phyloP scores from a whole-genome alignment of 2,329 filamentous ascomycete species.

The Curvularia verruculosa region DNA sequence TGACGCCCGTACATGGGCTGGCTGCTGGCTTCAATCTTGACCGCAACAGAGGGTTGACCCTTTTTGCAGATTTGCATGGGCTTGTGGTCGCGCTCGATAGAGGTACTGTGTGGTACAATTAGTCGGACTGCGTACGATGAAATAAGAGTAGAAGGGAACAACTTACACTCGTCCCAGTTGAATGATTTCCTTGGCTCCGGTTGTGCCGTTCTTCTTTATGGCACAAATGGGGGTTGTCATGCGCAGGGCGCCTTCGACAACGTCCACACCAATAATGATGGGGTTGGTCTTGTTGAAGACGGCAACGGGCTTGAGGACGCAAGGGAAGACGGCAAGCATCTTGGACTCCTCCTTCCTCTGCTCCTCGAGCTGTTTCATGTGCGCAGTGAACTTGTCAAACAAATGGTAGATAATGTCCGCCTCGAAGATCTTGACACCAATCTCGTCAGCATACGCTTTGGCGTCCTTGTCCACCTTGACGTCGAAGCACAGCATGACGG shows the following conservation, averaged over 20 bases:
- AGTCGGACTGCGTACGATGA: slow-evolving; percentile 7
- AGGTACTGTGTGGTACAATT: slow-evolving; percentile 69
- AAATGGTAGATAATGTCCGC: slow-evolving; percentile 99
- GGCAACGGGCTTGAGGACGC: slow-evolving; percentile 84
- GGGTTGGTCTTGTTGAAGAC: slow-evolving; percentile 99
- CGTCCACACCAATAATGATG: slow-evolving; percentile 94
- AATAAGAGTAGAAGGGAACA: not conserved
- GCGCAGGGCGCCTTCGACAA: slow-evolving; percentile 84
- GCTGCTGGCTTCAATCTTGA: slow-evolving; percentile 94
- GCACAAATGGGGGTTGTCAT: slow-evolving; percentile 89
- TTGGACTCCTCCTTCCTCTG: slow-evolving; percentile 97
- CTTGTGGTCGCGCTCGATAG: slow-evolving; percentile 98
- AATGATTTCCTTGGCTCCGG: slow-evolving; percentile 82
- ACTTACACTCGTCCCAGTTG: slow-evolving; percentile 91
- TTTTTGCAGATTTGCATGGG: slow-evolving; percentile 90
- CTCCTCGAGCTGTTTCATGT: slow-evolving; percentile 85
- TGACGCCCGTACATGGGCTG: slow-evolving; percentile 96
- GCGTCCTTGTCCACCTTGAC: slow-evolving; percentile 99
- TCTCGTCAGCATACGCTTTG: slow-evolving; percentile 84
- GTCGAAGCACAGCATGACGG: slow-evolving; percentile 99
- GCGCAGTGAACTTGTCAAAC: slow-evolving; percentile 94
- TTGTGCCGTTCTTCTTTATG: slow-evolving; percentile 79
- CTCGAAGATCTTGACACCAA: slow-evolving; percentile 96
- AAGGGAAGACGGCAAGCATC: slow-evolving; percentile 95
- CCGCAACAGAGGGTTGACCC: slow-evolving; percentile 92